A percentile compares a stretch with the other conserved stretches of the same genome.
These are phyloP conservation scores for Metschnikowia amazonensis DNA, from an alignment of 805 yeast genomes.

Conservation along the genomic window DNA sequence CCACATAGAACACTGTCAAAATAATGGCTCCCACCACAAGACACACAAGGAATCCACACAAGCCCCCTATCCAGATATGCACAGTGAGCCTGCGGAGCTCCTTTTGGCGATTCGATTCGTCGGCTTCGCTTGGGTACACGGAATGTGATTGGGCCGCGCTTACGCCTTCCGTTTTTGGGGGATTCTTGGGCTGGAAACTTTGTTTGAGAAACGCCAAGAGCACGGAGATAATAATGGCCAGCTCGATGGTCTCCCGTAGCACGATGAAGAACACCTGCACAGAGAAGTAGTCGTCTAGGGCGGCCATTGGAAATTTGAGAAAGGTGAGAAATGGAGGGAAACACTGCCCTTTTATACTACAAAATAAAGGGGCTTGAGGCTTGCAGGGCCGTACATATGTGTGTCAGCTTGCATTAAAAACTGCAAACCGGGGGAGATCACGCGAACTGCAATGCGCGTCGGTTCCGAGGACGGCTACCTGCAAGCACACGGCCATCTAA, in stretches of 20 bases:
- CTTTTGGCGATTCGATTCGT: slow-evolving; percentile 1
- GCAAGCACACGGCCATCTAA: not conserved
- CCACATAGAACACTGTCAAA: slow-evolving; percentile 35
- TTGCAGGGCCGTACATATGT: slow-evolving; percentile 1
- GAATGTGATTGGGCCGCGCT: not conserved
- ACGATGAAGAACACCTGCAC: slow-evolving; percentile 21
- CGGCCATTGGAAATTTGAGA: slow-evolving; percentile 6
- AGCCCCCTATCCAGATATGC: slow-evolving; percentile 45
- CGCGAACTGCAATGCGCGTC: not conserved
- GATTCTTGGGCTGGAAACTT: slow-evolving; percentile 6
- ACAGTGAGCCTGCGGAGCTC: slow-evolving; percentile 23
- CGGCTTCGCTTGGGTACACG: not conserved
- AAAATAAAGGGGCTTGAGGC: not conserved
- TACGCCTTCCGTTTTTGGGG: not conserved
- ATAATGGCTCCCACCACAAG: slow-evolving; percentile 39
- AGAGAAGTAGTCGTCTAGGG: slow-evolving; percentile 17
- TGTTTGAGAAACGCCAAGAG: slow-evolving; percentile 19
- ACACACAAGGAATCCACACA: slow-evolving; percentile 38
- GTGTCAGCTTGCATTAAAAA: not conserved
- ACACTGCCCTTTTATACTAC: not conserved
- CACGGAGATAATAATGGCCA: slow-evolving; percentile 21
- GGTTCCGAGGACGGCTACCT: not conserved
- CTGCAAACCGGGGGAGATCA: not conserved
- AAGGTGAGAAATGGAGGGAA: not conserved
- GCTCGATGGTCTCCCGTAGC: slow-evolving; percentile 20